Base-by-base conservation (phyloP, 495 filamentous ascomycete genomes). In the Ascodesmis nigricans region DNA sequence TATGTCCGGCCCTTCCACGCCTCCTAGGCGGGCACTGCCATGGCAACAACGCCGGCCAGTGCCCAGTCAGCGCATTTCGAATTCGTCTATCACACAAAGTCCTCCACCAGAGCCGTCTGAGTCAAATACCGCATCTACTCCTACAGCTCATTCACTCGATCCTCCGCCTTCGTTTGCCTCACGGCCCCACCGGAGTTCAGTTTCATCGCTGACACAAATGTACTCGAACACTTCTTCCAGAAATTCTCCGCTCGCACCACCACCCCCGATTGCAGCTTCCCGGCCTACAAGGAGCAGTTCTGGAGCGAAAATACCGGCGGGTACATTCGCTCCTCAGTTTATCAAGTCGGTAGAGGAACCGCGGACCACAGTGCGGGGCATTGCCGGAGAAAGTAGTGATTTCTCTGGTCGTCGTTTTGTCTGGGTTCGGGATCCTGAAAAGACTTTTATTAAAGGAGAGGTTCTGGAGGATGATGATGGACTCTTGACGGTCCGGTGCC, bases 401-500 rank as follows among this genome's bases (percentile, higher is more conserved):
- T 93, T 99, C 55, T 95, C 87, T 0, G 90, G 90, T n/a, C 91
- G 82, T 55, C 69, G 87, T 60, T 95, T 93, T 64, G 82, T 99
- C 35, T 99, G 90, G 90, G 58, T 95, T 45, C 72, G 71, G 53
- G 81, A 99, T 55, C 62, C 77, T 1, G 64, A 81, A 48, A 65
- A 65, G 38, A 87, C 87, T 3, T 99, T 99, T 52, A 67, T 92
- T 13, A 78, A 80, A 41, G 90, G 83, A 2, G 79, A 82, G 62
- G 73, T 99, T 14, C 61, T 92, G 35, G 75, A 92, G 45, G 84
- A 93, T 38, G 55, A 73, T 20, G 66, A 58, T 11, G 69, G 61
- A 21, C 61, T 59, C 29, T 55, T 99, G 30, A 56, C 87, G 31
- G 81, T 95, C 5, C 80, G 91, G 52, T 92, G 76, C 48, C 87